Evolutionary conservation across 768 basidiomycete species (phyloP).

Genomic region (Mycena albidolilacea): DNA sequence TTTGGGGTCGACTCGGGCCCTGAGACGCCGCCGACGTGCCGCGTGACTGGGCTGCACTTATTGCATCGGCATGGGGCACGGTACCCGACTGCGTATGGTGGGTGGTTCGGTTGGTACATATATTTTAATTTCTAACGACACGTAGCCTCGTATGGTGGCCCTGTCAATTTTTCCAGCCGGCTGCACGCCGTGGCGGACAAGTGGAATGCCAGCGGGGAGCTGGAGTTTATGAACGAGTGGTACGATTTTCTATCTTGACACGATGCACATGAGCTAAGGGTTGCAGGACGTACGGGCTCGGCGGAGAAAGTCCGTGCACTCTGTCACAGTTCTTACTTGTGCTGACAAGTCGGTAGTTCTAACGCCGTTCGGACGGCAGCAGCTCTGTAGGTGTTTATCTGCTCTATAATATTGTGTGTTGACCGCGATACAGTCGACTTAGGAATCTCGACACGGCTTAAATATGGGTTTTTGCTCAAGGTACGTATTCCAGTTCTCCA

Average conservation of each 20-base stretch:
- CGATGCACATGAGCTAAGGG: not conserved
- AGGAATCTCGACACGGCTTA: too few species aligned
- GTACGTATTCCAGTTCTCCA: conserved; percentile 43
- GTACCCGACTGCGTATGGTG: conserved; percentile 77
- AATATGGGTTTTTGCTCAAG: too few species aligned
- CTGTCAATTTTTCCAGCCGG: conserved; percentile 68
- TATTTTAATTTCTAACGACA: not conserved
- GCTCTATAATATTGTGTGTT: not conserved
- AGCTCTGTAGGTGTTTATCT: conserved; percentile 71
- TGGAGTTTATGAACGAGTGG: conserved; percentile 90
- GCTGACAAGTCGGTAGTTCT: conserved; percentile 64
- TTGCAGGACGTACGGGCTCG: conserved; percentile 88
- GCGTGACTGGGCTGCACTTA: conserved; percentile 81
- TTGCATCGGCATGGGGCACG: conserved; percentile 88
- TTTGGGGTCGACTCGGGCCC: conserved; percentile 85
- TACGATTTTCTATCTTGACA: conserved; percentile 47
- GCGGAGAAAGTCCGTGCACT: conserved; percentile 76
- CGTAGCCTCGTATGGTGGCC: conserved; percentile 74
- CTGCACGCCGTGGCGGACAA: conserved; percentile 67
- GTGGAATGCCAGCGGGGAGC: conserved; percentile 76
- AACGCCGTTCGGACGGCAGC: conserved; percentile 92
- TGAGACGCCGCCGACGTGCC: conserved; percentile 78
- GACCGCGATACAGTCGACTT: conserved; percentile 65
- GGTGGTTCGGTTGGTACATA: conserved; percentile 44
- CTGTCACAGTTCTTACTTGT: not conserved